Percentiles rank a stretch among this genome's conserved stretches.
Evolutionary conservation across 805 yeast species (phyloP).

Genomic region (Phaffomyces antillensis): DNA sequence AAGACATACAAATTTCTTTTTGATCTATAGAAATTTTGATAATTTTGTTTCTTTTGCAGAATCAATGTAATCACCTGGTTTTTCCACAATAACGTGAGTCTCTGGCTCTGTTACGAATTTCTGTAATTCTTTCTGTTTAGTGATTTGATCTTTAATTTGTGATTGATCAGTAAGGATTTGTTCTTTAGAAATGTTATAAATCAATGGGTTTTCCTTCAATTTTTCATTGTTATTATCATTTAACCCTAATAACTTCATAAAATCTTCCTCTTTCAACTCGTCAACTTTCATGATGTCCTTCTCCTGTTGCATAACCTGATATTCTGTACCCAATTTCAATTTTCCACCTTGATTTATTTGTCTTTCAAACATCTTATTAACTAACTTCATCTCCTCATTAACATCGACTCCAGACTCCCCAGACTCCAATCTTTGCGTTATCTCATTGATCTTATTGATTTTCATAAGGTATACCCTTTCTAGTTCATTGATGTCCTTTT

Average conservation of each 20-base stretch:
- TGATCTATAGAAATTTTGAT: slow-evolving; percentile 28
- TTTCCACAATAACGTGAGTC: slow-evolving; percentile 30
- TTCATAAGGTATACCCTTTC: slow-evolving; percentile 32
- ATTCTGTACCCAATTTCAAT: slow-evolving; percentile 8
- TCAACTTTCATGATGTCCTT: slow-evolving; percentile 7
- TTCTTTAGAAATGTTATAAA: neutral
- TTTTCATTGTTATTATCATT: neutral
- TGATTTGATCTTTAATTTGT: slow-evolving; percentile 21
- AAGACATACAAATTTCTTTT: too few relatives aligned
- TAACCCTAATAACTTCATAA: slow-evolving; percentile 13
- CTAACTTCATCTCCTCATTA: slow-evolving; percentile 32
- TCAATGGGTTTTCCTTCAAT: neutral
- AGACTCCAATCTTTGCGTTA: slow-evolving; percentile 30
- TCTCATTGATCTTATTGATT: slow-evolving; percentile 28
- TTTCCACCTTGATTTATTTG: neutral
- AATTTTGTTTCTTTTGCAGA: slow-evolving; percentile 32
- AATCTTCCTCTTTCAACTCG: slow-evolving; percentile 13
- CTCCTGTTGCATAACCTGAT: slow-evolving; percentile 18
- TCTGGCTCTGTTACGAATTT: slow-evolving; percentile 27
- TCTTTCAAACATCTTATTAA: slow-evolving; percentile 27
- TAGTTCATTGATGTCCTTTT: slow-evolving; percentile 33
- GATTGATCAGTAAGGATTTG: slow-evolving; percentile 9
- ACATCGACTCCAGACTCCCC: slow-evolving; percentile 35
- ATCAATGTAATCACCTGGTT: slow-evolving; percentile 32
- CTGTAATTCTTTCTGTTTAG: slow-evolving; percentile 22